phyloP scores from a whole-genome alignment of 2,329 filamentous ascomycete species.

The Penicillium sp. region DNA sequence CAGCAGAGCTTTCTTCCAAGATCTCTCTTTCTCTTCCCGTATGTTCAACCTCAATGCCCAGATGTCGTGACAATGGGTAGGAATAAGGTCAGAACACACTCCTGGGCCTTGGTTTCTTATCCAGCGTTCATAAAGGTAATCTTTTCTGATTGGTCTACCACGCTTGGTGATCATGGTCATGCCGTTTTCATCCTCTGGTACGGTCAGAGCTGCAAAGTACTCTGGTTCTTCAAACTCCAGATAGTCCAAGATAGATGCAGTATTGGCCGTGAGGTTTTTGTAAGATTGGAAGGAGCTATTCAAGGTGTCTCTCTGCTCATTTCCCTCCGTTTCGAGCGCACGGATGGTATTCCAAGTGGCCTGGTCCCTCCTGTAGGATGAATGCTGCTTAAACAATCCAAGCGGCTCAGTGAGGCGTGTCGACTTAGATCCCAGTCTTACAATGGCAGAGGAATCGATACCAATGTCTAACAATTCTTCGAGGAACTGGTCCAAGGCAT shows the following conservation, averaged over 20 bases:
- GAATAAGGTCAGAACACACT: conserved; percentile 46
- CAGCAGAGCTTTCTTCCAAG: conserved; percentile 50
- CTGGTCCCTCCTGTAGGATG: conserved; percentile 31
- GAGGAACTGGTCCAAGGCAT: conserved; percentile 67
- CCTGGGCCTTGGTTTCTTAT: conserved; percentile 47
- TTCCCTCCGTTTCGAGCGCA: conserved; percentile 38
- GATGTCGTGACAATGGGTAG: neutral
- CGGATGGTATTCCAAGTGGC: conserved; percentile 46
- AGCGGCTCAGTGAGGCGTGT: conserved; percentile 51
- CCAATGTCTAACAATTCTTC: conserved; percentile 63
- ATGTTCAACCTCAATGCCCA: conserved; percentile 47
- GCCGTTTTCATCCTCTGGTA: conserved; percentile 48
- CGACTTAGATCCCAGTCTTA: conserved; percentile 63
- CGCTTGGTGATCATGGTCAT: conserved; percentile 48
- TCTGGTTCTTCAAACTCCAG: conserved; percentile 54
- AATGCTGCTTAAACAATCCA: conserved; percentile 45
- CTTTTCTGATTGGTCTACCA: conserved; percentile 45
- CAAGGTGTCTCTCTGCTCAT: conserved; percentile 26
- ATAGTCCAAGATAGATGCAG: conserved; percentile 41
- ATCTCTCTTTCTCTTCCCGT: conserved; percentile 37
- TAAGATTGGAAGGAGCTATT: conserved; percentile 20
- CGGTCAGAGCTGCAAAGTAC: conserved; percentile 57
- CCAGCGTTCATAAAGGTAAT: conserved; percentile 60
- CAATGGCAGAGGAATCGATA: conserved; percentile 51
- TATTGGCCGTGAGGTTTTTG: conserved; percentile 7